phyloP scores from a whole-genome alignment of 2,329 filamentous ascomycete species.

The Sporothrix protearum region DNA sequence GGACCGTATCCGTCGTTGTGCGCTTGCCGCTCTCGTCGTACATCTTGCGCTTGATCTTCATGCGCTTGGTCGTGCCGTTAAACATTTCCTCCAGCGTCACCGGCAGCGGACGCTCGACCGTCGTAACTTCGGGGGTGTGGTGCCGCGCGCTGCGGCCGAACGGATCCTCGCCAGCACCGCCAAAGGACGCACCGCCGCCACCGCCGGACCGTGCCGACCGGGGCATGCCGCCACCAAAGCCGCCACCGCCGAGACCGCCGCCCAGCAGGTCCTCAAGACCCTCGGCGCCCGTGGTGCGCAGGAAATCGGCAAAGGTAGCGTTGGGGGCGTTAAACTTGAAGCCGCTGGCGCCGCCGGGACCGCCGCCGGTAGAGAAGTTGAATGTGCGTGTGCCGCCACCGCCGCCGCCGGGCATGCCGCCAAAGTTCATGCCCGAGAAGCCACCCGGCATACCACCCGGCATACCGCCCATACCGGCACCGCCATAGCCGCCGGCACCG shows the following conservation, averaged over 20 bases:
- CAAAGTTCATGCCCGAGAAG: conserved; percentile 30
- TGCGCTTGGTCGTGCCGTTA: conserved; percentile 86
- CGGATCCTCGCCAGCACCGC: conserved; percentile 28
- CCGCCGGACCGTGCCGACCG: conserved; percentile 8
- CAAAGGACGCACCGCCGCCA: conserved; percentile 19
- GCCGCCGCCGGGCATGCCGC: conserved; percentile 52
- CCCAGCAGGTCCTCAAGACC: conserved; percentile 48
- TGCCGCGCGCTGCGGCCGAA: conserved; percentile 39
- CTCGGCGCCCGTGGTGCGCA: conserved; percentile 55
- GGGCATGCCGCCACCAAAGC: conserved; percentile 28
- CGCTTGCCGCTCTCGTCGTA: conserved; percentile 85
- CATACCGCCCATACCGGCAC: conserved; percentile 56
- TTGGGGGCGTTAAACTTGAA: conserved; percentile 83
- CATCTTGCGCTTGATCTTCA: conserved; percentile 96
- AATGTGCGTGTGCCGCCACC: conserved; percentile 54
- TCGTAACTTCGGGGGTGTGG: conserved; percentile 80
- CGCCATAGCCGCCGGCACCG: conserved; percentile 47
- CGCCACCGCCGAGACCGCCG: conserved; percentile 42
- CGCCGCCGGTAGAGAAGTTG: conserved; percentile 55
- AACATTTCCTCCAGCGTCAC: conserved; percentile 86
- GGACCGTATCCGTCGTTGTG: conserved; percentile 79
- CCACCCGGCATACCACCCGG: conserved; percentile 50
- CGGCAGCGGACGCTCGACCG: conserved; percentile 78
- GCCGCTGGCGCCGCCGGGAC: conserved; percentile 47
- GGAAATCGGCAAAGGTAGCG: conserved; percentile 80